Percentiles rank a stretch among this genome's conserved stretches.
phyloP scores from a whole-genome alignment of 352 stramenopile genomes.

The Plasmopara halstedii region DNA sequence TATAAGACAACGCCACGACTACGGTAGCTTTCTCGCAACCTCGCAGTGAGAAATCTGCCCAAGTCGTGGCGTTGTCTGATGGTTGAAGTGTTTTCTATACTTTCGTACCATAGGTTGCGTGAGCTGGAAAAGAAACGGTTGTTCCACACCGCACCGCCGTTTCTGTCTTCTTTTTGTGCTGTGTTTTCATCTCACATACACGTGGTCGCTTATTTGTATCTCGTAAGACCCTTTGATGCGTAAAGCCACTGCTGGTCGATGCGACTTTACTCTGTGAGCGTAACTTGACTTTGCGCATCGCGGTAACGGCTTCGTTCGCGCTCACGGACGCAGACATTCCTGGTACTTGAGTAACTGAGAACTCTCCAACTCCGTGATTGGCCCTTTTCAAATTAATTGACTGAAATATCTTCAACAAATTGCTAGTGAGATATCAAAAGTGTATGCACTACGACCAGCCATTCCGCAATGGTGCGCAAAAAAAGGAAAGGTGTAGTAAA shows the following conservation, averaged over 20 bases:
- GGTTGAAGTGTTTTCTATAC: neutral
- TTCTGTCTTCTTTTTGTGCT: conserved; percentile 15
- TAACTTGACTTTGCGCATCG: conserved; percentile 8
- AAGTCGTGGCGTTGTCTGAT: too few relatives aligned
- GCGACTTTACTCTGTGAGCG: conserved; percentile 1
- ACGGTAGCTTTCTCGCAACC: too few relatives aligned
- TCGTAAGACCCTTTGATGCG: neutral
- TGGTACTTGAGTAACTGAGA: neutral
- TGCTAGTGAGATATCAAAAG: neutral
- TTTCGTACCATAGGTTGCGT: conserved; percentile 5
- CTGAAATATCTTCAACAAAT: neutral
- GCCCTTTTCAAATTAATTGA: neutral
- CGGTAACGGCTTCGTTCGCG: conserved; percentile 5
- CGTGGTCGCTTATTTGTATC: conserved; percentile 24
- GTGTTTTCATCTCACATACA: conserved; percentile 3
- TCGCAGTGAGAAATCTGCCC: too few relatives aligned
- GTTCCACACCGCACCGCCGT: neutral
- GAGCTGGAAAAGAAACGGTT: neutral
- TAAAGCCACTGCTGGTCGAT: neutral
- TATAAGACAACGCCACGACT: too few relatives aligned
- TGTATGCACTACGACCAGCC: neutral
- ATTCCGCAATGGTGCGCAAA: conserved; percentile 60
- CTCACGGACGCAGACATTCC: conserved; percentile 9
- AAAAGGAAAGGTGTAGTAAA: conserved; percentile 73
- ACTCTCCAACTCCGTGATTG: neutral